phyloP scores from a whole-genome alignment of 495 filamentous ascomycete species.

The Trichoderma orchidacearum region DNA sequence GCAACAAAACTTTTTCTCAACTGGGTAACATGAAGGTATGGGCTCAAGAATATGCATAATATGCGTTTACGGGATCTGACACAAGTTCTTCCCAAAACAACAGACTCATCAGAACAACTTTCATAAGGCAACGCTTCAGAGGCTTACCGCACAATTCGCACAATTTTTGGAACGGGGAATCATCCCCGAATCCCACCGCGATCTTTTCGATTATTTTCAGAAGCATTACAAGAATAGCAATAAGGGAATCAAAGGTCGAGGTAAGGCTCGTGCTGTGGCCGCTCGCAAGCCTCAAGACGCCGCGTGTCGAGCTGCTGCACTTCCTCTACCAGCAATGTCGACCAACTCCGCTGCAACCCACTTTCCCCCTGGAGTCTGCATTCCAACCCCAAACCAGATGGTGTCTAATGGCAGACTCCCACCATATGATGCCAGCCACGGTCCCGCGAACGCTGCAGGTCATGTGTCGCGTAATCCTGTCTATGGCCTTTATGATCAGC shows the following conservation, averaged over 20 bases:
- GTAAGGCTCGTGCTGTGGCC: constrained; percentile 57
- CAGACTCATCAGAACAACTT: constrained; percentile 94
- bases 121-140: constrained; percentile 55
- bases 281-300: not conserved
- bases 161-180: constrained; percentile 44
- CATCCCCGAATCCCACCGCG: constrained; percentile 55
- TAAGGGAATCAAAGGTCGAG: constrained; percentile 93
- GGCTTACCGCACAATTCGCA: constrained; percentile 64
- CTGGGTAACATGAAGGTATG: constrained; percentile 78
- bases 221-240: constrained; percentile 90
- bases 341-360: not conserved
- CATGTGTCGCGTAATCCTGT: not conserved
- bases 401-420: not conserved
- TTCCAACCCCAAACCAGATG: not conserved
- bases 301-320: not conserved
- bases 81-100: constrained; percentile 47
- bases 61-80: constrained; percentile 18
- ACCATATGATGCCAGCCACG: not conserved
- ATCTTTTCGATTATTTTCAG: constrained; percentile 77
- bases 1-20: constrained; percentile 70
- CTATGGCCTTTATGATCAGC: not conserved
- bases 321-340: not conserved
- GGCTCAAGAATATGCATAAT: constrained; percentile 21
- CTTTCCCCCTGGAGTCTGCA: not conserved
- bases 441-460: not conserved